Evolutionary conservation across 1,284 basidiomycete species (phyloP).

Genomic region (Malassezia globosa): DNA sequence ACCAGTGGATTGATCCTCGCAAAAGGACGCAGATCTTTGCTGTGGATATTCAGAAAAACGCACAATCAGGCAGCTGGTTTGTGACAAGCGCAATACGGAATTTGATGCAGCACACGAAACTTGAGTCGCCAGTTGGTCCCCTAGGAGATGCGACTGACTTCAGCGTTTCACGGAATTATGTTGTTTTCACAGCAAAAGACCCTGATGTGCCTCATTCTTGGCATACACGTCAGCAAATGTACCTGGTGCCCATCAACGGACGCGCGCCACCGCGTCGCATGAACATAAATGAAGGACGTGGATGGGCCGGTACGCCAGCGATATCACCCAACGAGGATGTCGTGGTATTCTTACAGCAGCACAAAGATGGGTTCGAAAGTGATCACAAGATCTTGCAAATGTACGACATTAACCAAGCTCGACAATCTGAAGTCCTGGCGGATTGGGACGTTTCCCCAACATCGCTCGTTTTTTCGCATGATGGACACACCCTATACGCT

Average conservation of each 20-base stretch:
- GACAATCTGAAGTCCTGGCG: conserved; percentile 5
- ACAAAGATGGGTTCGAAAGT: conserved; percentile 29
- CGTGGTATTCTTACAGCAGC: conserved; percentile 34
- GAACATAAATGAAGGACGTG: conserved; percentile 16
- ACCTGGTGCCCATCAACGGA: conserved; percentile 18
- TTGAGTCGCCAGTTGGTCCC: conserved; percentile 26
- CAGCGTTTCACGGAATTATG: conserved; percentile 13
- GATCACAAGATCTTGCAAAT: conserved; percentile 25
- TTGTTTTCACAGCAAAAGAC: conserved; percentile 29
- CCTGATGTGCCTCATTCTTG: conserved; percentile 21
- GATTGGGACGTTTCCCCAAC: conserved; percentile 29
- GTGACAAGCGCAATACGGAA: conserved; percentile 14
- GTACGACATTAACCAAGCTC: conserved; percentile 11
- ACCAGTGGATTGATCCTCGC: conserved; percentile 21
- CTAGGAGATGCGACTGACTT: conserved; percentile 27
- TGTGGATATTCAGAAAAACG: conserved; percentile 12
- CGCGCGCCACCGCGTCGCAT: conserved; percentile 7
- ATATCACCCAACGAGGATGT: conserved; percentile 22
- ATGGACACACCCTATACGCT: conserved; percentile 13
- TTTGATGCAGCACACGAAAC: conserved; percentile 19
- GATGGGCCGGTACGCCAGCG: conserved; percentile 20
- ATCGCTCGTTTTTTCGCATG: conserved; percentile 13
- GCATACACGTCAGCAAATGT: conserved; percentile 30
- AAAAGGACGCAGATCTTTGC: conserved; percentile 26
- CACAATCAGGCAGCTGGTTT: not conserved